Base-by-base conservation (phyloP, 1,139 yeast species). In the Petasospora fabianii region DNA sequence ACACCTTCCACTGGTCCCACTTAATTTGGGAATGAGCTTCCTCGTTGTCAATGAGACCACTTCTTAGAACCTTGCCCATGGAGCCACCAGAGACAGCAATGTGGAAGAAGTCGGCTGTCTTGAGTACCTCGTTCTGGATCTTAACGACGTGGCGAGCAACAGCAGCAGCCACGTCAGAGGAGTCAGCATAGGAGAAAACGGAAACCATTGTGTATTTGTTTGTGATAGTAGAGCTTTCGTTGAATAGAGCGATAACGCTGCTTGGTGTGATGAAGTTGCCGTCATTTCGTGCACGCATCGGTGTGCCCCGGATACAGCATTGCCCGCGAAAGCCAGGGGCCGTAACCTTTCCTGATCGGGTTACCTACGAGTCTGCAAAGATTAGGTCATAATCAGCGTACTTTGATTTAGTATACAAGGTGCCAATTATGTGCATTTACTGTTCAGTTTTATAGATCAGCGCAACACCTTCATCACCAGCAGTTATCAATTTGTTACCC, bases 401-500 rank as follows among this genome's bases (percentile, higher is more conserved):
- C n/a, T n/a, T n/a, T n/a, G n/a, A n/a, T n/a, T n/a, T n/a, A n/a
- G n/a, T n/a, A n/a, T n/a, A n/a, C n/a, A n/a, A n/a, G n/a, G n/a
- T n/a, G n/a, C n/a, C n/a, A n/a, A n/a, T n/a, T n/a, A n/a, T n/a
- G n/a, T n/a, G n/a, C n/a, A 24, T 12, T 32, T 14, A 35, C 20
- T 32, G 19, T 26, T 38, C 39, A 7, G 45, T 44, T 42, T 72
- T 70, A 54, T 80, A 90, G 7, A 92, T 76, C 51, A 92, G 69
- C 7, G 95, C 79, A 26, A 92, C 97, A 50, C 96, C 96, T 61
- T 92, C 98, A 60, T 92, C 98, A 47, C 97, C 97, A n/a, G 97
- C 98, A 20, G 97, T 86, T 30, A 88, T 74, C 36, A 94, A 58
- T 57, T 83, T 80, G 42, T 73, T 72, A 30, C 86, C 90, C 32